Base-by-base conservation (phyloP, 768 basidiomycete species). In the Mycena pura region DNA sequence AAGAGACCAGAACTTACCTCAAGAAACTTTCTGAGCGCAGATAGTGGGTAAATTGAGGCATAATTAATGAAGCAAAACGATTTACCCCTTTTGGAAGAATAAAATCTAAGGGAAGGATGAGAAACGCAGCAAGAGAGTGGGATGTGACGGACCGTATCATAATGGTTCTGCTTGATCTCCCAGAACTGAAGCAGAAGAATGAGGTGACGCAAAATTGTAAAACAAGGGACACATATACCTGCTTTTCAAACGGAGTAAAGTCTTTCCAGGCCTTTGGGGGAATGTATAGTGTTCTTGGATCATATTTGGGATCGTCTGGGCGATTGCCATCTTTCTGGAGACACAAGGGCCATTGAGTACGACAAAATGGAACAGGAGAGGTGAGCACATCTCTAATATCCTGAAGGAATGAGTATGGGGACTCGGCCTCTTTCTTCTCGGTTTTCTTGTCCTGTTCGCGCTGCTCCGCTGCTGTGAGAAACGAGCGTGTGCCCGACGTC, bases 151-250 rank as follows among this genome's bases (percentile, higher is more conserved):
- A 92, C 91, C 17, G 97, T 99, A 75, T 99, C 97, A 72, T 87
- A 98, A 71, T 99, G 95, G 69, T 95, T 90, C 75, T 96, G 94
- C 73, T 98, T 99, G 80, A 99, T 99, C 83, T 90, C 88, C 88
- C 88, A 90, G 61, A 92, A 92, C 85, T 93, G 69, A 22, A 52
- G 36, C 11, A 53, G 49, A 5, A 29, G 47, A 22, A 63, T 65
- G 36, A 49, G 50, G 10, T 17, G 32, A 48, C 31, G 13, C 9
- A n/a, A 27, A 47, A 9, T 17, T 9, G 32, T 11, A 19, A 32
- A 11, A n/a, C 29, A 21, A 32, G 22, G 57, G 52, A 17, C 11
- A 45, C 38, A 73, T 71, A 29, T 57, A 85, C 89, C 83, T 93
- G 95, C 68, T 88, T 95, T 77, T 99, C 97, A 71, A 99, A 99